Evolutionary conservation across 2,329 filamentous ascomycete species (phyloP).

Genomic region (Claviceps arundinis): DNA sequence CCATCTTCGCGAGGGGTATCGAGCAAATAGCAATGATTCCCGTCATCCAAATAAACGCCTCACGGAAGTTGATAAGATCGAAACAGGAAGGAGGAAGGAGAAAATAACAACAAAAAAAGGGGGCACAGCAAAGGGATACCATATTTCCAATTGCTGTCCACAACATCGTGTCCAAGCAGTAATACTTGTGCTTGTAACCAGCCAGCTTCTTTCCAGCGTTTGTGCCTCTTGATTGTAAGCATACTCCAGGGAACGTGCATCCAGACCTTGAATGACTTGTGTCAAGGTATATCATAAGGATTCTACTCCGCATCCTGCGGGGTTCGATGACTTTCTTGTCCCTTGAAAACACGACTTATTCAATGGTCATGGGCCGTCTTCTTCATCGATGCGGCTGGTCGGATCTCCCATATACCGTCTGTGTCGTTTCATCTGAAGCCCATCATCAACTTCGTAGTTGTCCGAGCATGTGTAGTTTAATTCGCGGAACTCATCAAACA

Average conservation of each 20-base stretch:
- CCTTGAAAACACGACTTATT: not conserved
- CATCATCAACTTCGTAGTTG: conserved; percentile 18
- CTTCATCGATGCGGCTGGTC: conserved; percentile 24
- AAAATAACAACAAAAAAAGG: not conserved
- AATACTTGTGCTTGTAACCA: not conserved
- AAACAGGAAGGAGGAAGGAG: not conserved
- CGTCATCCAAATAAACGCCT: conserved; percentile 7
- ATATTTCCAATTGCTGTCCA: not conserved
- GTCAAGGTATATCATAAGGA: not conserved
- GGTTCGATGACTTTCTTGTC: not conserved
- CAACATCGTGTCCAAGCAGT: not conserved
- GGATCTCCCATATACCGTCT: conserved; percentile 21
- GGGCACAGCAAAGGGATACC: not conserved
- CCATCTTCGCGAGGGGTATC: conserved; percentile 8
- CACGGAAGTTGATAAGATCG: not conserved
- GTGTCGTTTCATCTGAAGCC: conserved; percentile 22
- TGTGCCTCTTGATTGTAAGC: not conserved
- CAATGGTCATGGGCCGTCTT: conserved; percentile 13
- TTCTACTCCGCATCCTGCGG: not conserved
- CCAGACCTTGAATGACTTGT: not conserved
- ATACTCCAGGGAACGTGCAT: not conserved
- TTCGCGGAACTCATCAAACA: conserved; percentile 14
- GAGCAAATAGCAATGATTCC: conserved; percentile 7
- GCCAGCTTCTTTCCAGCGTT: not conserved
- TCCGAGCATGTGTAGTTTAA: conserved; percentile 19